Percentiles rank a stretch among this genome's conserved stretches.
These are phyloP conservation scores for Lignosus rhinocerotis DNA, from an alignment of 1,284 basidiomycete genomes.

Conservation along the genomic window DNA sequence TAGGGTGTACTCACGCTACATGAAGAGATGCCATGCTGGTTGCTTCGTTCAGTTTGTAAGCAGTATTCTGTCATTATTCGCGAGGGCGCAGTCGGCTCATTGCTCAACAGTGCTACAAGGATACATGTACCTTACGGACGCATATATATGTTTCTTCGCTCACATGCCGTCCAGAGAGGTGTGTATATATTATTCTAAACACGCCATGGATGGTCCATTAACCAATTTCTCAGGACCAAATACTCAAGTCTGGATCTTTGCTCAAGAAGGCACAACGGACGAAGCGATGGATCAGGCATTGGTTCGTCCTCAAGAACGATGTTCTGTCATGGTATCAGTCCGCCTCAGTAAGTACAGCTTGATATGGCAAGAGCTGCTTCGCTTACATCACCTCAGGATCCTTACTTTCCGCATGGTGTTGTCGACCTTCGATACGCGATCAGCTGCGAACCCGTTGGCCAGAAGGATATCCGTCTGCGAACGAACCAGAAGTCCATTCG, in stretches of 20 bases:
- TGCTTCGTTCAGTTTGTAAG: constrained; percentile 84
- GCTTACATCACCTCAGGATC: constrained; percentile 57
- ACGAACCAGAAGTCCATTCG: constrained; percentile 78
- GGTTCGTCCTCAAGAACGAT: constrained; percentile 94
- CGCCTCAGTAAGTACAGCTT: constrained; percentile 62
- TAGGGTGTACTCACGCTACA: constrained; percentile 8
- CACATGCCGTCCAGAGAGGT: constrained; percentile 88
- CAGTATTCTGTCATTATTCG: constrained; percentile 24
- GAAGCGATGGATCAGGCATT: constrained; percentile 88
- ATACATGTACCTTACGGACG: constrained; percentile 93
- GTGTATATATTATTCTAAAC: background rate
- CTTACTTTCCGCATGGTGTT: constrained; percentile 96
- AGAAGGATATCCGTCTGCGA: constrained; percentile 76
- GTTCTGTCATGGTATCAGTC: constrained; percentile 94
- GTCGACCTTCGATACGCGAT: constrained; percentile 92
- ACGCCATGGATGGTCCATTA: too few relatives aligned
- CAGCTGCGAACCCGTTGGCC: constrained; percentile 76
- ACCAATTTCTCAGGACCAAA: constrained; percentile 62
- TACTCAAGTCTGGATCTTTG: constrained; percentile 84
- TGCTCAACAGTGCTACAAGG: constrained; percentile 82
- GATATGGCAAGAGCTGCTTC: too few relatives aligned
- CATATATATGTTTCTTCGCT: constrained; percentile 95
- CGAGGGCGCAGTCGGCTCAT: background rate
- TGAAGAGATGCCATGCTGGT: constrained; percentile 85
- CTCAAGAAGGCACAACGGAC: constrained; percentile 84